Conservation (phyloP, 495 filamentous ascomycete species). For the Xylaria flabelliformis region DNA sequence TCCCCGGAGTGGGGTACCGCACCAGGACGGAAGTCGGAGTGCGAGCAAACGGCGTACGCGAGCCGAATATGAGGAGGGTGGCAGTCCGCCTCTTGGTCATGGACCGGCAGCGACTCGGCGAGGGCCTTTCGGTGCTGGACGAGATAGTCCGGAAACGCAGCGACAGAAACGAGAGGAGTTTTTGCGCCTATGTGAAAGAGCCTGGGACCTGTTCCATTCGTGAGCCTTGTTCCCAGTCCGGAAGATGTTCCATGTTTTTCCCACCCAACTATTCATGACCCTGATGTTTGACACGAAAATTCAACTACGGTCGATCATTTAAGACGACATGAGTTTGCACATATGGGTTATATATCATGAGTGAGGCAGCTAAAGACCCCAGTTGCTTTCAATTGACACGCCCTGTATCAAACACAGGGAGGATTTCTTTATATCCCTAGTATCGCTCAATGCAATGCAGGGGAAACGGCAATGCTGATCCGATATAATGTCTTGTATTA, state of each 20-base stretch:
- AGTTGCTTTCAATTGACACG: neutral
- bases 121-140: slow-evolving; percentile 76
- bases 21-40: slow-evolving; percentile 50
- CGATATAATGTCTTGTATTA: slow-evolving; percentile 24
- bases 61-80: slow-evolving; percentile 90
- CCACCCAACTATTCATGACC: slow-evolving; percentile 34
- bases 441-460: neutral
- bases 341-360: neutral
- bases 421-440: neutral
- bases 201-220: slow-evolving; percentile 98
- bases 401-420: neutral
- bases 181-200: slow-evolving; percentile 79
- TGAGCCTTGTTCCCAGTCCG: slow-evolving; percentile 49
- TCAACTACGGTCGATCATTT: neutral
- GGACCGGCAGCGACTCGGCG: slow-evolving; percentile 62
- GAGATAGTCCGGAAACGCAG: slow-evolving; percentile 84
- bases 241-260: slow-evolving; percentile 32
- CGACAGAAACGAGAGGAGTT: slow-evolving; percentile 95
- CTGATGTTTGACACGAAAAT: slow-evolving; percentile 36
- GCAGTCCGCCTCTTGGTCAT: slow-evolving; percentile 74
- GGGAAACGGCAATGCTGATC: neutral
- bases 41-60: slow-evolving; percentile 75
- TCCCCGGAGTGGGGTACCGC: slow-evolving; percentile 58
- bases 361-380: neutral
- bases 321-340: neutral